Evolutionary conservation across 202 grass and related monocot genomes (phyloP).

Genomic region (Zizania palustris): DNA sequence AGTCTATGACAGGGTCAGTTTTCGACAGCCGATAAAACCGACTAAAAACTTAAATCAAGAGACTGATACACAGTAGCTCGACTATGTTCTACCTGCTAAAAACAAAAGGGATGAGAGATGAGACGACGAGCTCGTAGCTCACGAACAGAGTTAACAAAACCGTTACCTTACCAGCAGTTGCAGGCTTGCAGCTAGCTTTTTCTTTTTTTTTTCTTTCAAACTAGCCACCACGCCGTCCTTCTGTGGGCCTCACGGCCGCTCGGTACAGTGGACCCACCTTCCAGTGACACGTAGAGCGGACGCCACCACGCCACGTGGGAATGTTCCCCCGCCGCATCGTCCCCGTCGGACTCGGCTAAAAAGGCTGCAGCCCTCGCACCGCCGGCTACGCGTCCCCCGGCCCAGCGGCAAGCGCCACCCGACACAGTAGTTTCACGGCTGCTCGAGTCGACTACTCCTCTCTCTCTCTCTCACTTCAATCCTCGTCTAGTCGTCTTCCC

Average conservation of each 20-base stretch:
- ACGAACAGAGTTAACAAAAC: too few species aligned
- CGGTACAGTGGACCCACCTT: not conserved
- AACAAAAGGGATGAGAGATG: too few species aligned
- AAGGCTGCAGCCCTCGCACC: conserved; percentile 1
- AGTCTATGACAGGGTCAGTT: not conserved
- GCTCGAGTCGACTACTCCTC: not conserved
- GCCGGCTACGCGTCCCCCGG: conserved; percentile 52
- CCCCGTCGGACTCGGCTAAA: conserved; percentile 1
- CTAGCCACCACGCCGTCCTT: too few species aligned
- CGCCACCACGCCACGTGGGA: conserved; percentile 28
- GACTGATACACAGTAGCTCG: too few species aligned
- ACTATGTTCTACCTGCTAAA: too few species aligned
- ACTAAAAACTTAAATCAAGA: not conserved
- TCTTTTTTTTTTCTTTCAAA: too few species aligned
- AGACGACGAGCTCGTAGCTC: too few species aligned
- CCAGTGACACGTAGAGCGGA: not conserved
- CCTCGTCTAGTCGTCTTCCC: too few species aligned
- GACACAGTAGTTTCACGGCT: conserved; percentile 60
- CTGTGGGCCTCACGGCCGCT: too few species aligned
- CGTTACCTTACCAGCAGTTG: too few species aligned
- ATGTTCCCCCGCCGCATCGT: conserved; percentile 8
- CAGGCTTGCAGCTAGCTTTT: too few species aligned
- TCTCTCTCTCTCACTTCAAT: too few species aligned
- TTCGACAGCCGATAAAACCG: not conserved
- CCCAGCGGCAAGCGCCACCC: conserved; percentile 47